Evolutionary conservation across 1,284 basidiomycete species (phyloP).

Genomic region (Cryptococcus sp.): DNA sequence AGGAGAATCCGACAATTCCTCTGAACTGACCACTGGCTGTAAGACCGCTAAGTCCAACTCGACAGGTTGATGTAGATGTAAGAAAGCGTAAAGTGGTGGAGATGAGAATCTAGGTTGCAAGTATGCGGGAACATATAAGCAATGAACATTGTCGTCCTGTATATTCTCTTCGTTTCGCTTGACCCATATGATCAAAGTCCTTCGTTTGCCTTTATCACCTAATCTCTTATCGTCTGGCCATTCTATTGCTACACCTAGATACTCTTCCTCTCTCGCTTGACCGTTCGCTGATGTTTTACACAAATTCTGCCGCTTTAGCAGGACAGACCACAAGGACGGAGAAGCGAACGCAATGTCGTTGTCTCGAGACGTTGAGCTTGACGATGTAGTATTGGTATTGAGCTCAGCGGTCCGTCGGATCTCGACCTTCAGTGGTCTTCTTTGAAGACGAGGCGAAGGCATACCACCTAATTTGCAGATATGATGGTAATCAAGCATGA

Average conservation of each 20-base stretch:
- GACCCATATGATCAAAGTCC: slow-evolving; percentile 22
- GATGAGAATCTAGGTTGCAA: slow-evolving; percentile 28
- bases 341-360: too few species aligned
- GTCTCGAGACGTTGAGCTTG: too few species aligned
- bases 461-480: too few species aligned
- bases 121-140: slow-evolving; percentile 24
- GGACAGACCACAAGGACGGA: too few species aligned
- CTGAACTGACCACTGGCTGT: slow-evolving; percentile 20
- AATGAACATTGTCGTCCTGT: neutral
- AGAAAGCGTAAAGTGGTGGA: slow-evolving; percentile 16
- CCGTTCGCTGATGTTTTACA: too few species aligned
- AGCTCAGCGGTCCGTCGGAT: too few species aligned
- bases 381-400: too few species aligned
- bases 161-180: slow-evolving; percentile 3
- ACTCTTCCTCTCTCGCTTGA: too few species aligned
- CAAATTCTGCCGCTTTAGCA: too few species aligned
- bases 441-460: too few species aligned
- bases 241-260: slow-evolving; percentile 6
- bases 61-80: slow-evolving; percentile 33
- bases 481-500: too few species aligned
- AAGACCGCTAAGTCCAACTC: slow-evolving; percentile 37
- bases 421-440: too few species aligned
- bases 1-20: neutral
- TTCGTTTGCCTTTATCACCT: slow-evolving; percentile 7
- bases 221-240: slow-evolving; percentile 25